phyloP scores from a whole-genome alignment of 1,284 basidiomycete species.

The Mycena citricolor region DNA sequence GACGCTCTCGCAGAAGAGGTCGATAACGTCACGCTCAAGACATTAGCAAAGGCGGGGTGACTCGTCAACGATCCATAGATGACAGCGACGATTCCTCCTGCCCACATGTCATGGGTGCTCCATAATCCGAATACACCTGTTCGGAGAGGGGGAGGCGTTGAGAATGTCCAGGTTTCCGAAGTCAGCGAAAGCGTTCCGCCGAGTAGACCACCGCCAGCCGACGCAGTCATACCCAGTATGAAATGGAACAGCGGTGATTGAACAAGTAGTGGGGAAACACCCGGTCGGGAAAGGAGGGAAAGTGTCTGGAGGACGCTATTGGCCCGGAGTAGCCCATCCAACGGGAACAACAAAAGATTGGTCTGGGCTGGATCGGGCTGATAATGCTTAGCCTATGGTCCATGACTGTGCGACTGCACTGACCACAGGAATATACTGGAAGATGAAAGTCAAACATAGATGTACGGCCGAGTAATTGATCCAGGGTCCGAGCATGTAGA shows the following conservation, averaged over 20 bases:
- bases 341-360: conserved; percentile 46
- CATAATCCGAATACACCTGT: conserved; percentile 35
- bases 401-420: conserved; percentile 17
- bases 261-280: conserved; percentile 34
- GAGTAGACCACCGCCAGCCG: conserved; percentile 41
- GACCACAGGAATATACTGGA: conserved; percentile 37
- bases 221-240: conserved; percentile 43
- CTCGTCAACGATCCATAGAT: conserved; percentile 32
- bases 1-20: conserved; percentile 2
- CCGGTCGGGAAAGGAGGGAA: conserved; percentile 31
- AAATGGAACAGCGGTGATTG: conserved; percentile 42
- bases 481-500: conserved; percentile 43
- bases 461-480: conserved; percentile 48
- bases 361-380: conserved; percentile 29
- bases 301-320: conserved; percentile 38
- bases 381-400: conserved; percentile 23
- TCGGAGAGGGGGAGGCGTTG: conserved; percentile 41
- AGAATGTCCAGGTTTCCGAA: conserved; percentile 40
- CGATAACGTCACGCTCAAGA: neutral
- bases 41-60: conserved; percentile 27
- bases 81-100: conserved; percentile 40
- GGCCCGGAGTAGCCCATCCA: conserved; percentile 47
- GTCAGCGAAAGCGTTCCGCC: conserved; percentile 43
- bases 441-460: conserved; percentile 41
- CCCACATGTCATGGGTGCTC: conserved; percentile 46